Conservation (phyloP, 2,329 filamentous ascomycete genomes). For the Colletotrichum sidae region DNA sequence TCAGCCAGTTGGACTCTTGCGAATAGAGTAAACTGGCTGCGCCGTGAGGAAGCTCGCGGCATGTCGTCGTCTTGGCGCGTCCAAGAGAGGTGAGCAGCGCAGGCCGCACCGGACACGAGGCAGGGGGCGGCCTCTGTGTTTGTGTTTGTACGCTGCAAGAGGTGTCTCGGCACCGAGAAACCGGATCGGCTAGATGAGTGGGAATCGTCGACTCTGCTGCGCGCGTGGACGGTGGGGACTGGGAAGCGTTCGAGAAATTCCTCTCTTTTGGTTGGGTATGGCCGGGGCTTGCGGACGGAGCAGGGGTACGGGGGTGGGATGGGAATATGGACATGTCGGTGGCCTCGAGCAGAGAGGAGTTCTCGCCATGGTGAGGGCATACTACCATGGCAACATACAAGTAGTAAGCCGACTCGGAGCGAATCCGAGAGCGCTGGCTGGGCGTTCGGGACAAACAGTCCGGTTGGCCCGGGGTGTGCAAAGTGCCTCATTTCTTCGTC, state of each 20-base stretch:
- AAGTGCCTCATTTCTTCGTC: too few species aligned
- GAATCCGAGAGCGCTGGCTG: neutral
- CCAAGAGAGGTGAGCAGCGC: conserved; percentile 7
- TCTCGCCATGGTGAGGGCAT: conserved; percentile 1
- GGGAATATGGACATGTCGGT: neutral
- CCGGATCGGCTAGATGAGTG: conserved; percentile 21
- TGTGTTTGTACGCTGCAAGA: conserved; percentile 1
- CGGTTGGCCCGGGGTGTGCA: conserved; percentile 1
- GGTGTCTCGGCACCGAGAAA: conserved; percentile 22
- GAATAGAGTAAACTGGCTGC: neutral
- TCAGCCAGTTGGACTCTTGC: too few species aligned
- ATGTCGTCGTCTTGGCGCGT: conserved; percentile 2
- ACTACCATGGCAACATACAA: too few species aligned
- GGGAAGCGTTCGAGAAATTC: neutral
- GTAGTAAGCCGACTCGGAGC: too few species aligned
- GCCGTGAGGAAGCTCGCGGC: conserved; percentile 1
- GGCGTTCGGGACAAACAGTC: conserved; percentile 4
- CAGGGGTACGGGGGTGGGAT: neutral
- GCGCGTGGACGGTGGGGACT: conserved; percentile 13
- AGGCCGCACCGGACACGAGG: conserved; percentile 2
- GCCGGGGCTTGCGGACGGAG: conserved; percentile 4
- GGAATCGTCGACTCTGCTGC: conserved; percentile 1
- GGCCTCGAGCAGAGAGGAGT: conserved; percentile 14
- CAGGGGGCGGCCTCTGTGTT: conserved; percentile 5
- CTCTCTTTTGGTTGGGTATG: conserved; percentile 3